Evolutionary conservation across 164 flowering plant species (phyloP).

Genomic region (Magnolia officinalis): DNA sequence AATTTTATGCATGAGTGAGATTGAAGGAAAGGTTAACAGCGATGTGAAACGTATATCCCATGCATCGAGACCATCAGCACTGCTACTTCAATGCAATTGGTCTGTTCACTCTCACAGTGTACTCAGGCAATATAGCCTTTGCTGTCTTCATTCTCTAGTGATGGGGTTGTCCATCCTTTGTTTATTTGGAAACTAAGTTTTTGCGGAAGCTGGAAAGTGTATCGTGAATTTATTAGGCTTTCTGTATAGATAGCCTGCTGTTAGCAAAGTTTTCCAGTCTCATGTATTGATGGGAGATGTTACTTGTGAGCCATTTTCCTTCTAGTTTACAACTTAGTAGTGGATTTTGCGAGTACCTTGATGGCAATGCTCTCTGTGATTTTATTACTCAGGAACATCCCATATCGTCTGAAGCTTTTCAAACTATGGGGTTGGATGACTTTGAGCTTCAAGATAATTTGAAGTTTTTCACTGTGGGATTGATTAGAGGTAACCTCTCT

Average conservation of each 20-base stretch:
- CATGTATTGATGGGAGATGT: background rate
- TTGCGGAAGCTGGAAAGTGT: background rate
- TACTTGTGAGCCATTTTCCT: background rate
- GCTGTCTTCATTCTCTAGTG: background rate
- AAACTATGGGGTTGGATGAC: no score
- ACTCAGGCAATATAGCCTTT: background rate
- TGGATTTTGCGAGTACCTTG: background rate
- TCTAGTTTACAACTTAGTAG: background rate
- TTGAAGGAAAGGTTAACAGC: background rate
- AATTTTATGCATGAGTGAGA: background rate
- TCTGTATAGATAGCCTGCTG: background rate
- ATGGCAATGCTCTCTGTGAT: background rate
- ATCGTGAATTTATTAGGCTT: background rate
- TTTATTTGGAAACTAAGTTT: background rate
- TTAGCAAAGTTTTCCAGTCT: background rate
- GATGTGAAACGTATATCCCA: background rate
- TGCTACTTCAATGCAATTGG: background rate
- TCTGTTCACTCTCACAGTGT: background rate
- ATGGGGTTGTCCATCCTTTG: background rate
- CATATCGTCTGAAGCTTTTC: no score
- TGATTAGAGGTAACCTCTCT: no score
- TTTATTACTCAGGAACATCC: no score
- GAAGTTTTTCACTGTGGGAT: no score
- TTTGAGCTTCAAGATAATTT: no score
- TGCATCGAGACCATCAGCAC: no score